phyloP scores from a whole-genome alignment of 805 yeast genomes.

The Saturnispora hagleri region DNA sequence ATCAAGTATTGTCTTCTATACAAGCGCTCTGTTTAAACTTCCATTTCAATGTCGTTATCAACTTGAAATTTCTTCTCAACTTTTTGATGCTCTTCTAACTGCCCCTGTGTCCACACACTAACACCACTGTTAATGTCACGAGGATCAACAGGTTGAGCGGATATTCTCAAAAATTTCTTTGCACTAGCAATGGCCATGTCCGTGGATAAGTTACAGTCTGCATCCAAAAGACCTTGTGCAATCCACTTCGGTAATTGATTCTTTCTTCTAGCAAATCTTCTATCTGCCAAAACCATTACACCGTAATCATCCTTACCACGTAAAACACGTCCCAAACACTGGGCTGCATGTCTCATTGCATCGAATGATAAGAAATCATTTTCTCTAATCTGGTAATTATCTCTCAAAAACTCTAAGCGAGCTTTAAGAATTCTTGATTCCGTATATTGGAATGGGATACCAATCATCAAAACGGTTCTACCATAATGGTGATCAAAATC shows the following conservation, averaged over 20 bases:
- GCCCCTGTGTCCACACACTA: constrained; percentile 82
- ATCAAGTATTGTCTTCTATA: not conserved
- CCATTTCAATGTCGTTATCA: constrained; percentile 28
- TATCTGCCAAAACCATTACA: constrained; percentile 94
- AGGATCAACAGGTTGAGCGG: constrained; percentile 89
- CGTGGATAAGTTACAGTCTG: constrained; percentile 85
- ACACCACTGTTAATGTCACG: constrained; percentile 83
- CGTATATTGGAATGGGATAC: constrained; percentile 98
- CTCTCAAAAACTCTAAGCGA: constrained; percentile 84
- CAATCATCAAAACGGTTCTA: constrained; percentile 95
- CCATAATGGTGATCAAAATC: constrained; percentile 99
- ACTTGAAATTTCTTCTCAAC: constrained; percentile 19
- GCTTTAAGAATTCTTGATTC: constrained; percentile 95
- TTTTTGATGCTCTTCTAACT: constrained; percentile 49
- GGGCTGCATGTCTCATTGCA: constrained; percentile 99
- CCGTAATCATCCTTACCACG: constrained; percentile 99
- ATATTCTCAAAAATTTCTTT: constrained; percentile 78
- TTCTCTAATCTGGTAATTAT: constrained; percentile 85
- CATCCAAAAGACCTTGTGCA: constrained; percentile 82
- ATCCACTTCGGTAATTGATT: constrained; percentile 95
- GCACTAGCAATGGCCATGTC: constrained; percentile 97
- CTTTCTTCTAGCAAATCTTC: constrained; percentile 81
- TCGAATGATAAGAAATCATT: constrained; percentile 94
- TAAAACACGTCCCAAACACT: constrained; percentile 91
- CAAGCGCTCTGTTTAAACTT: not conserved